phyloP scores from a whole-genome alignment of 352 stramenopile genomes.

The Blastocystis sp. region DNA sequence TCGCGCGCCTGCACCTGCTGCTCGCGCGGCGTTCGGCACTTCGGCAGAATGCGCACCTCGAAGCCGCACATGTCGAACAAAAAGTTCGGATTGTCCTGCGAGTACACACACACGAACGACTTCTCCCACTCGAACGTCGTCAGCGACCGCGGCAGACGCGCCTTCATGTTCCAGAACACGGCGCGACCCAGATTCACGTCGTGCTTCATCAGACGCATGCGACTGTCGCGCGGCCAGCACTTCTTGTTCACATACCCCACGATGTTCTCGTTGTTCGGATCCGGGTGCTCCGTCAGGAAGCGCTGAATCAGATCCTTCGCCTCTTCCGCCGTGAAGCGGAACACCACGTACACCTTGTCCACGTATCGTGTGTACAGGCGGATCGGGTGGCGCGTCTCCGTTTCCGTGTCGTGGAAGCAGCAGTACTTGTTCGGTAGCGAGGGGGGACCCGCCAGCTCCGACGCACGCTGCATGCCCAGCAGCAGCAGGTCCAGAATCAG shows the following conservation, averaged over 20 bases:
- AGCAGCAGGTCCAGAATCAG: conserved; percentile 93
- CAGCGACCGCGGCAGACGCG: conserved; percentile 88
- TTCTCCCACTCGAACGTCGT: conserved; percentile 98
- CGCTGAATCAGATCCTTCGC: conserved; percentile 95
- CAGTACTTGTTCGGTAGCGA: conserved; percentile 96
- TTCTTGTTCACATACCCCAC: conserved; percentile 99
- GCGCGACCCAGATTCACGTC: conserved; percentile 97
- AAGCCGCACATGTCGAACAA: conserved; percentile 99
- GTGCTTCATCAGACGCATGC: conserved; percentile 98
- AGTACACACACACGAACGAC: conserved; percentile 97
- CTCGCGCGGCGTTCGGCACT: conserved; percentile 75
- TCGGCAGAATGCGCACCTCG: conserved; percentile 86
- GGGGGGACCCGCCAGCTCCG: conserved; percentile 88
- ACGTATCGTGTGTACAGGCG: conserved; percentile 97
- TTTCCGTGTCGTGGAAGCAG: conserved; percentile 89
- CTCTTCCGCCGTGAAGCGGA: conserved; percentile 93
- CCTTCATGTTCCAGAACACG: conserved; percentile 99
- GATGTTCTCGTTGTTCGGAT: conserved; percentile 99
- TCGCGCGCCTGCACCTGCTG: conserved; percentile 86
- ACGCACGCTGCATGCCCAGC: conserved; percentile 88
- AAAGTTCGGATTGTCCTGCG: conserved; percentile 97
- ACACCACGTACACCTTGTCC: conserved; percentile 96
- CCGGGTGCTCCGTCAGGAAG: conserved; percentile 89
- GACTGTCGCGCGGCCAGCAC: conserved; percentile 94
- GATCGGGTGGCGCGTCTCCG: conserved; percentile 92